phyloP scores from a whole-genome alignment of 768 basidiomycete genomes.

The Cystofilobasidium ferigula region DNA sequence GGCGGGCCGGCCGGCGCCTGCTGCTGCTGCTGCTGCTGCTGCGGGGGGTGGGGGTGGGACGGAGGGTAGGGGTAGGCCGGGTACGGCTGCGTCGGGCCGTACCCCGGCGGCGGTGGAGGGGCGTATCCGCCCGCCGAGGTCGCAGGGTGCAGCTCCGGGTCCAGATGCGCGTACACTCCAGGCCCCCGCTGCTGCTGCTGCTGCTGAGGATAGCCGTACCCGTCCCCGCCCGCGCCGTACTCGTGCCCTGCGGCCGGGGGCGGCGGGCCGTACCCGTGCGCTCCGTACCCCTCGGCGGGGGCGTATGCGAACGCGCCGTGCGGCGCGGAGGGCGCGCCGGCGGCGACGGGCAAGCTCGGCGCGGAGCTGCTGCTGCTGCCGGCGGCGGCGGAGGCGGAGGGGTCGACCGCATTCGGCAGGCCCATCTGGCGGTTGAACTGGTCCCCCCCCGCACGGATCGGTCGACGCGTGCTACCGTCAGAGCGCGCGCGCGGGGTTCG shows the following conservation, averaged over 20 bases:
- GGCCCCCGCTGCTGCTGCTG: background rate
- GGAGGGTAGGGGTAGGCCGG: background rate
- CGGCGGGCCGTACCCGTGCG: too few species aligned
- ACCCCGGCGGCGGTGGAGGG: background rate
- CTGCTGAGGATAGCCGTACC: too few species aligned
- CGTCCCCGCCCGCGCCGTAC: too few species aligned
- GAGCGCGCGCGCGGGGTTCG: too few species aligned
- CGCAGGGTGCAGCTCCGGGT: background rate
- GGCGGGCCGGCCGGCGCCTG: background rate
- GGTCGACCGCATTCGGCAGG: too few species aligned
- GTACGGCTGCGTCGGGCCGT: background rate
- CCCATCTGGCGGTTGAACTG: slow-evolving; percentile 9
- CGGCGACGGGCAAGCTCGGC: background rate
- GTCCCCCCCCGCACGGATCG: too few species aligned
- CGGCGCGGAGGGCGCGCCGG: too few species aligned
- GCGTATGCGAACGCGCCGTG: too few species aligned
- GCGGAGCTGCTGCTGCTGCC: background rate
- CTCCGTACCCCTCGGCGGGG: too few species aligned
- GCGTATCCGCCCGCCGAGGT: background rate
- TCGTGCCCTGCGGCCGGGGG: too few species aligned
- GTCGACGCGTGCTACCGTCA: background rate
- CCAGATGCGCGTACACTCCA: background rate
- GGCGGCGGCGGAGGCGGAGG: background rate
- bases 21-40: slow-evolving; percentile 1
- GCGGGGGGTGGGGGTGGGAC: too few species aligned